A percentile compares a stretch with the other conserved stretches of the same genome.
These are phyloP conservation scores for Microsporum canis DNA, from an alignment of 2,329 filamentous ascomycete genomes.

Conservation along the genomic window DNA sequence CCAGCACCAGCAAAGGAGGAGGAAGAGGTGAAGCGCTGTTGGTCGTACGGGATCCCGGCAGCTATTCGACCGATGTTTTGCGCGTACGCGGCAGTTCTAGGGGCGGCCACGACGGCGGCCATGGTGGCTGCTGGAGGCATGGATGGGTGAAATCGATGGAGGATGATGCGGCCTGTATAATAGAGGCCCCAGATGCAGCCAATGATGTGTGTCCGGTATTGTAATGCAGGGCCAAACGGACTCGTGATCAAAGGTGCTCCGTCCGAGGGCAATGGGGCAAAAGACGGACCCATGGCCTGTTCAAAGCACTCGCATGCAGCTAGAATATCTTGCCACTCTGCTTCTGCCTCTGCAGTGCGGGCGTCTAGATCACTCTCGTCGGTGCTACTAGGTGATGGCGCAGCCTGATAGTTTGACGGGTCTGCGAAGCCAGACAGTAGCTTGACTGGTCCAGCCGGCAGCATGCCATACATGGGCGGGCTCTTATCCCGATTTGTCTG, in stretches of 20 bases:
- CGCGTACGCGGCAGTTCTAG: slow-evolving; percentile 58
- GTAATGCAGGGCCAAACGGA: slow-evolving; percentile 70
- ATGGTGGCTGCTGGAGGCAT: slow-evolving; percentile 90
- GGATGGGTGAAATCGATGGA: slow-evolving; percentile 70
- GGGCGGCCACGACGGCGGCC: slow-evolving; percentile 66
- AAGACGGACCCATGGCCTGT: slow-evolving; percentile 58
- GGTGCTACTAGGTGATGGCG: slow-evolving; percentile 19
- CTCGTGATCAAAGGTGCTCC: slow-evolving; percentile 50
- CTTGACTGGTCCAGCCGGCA: slow-evolving; percentile 31
- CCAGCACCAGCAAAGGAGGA: background rate
- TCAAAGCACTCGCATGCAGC: slow-evolving; percentile 36
- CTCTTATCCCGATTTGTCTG: slow-evolving; percentile 13
- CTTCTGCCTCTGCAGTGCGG: slow-evolving; percentile 56
- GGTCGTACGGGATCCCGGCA: slow-evolving; percentile 51
- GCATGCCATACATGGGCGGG: slow-evolving; percentile 41
- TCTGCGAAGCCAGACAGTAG: slow-evolving; percentile 42
- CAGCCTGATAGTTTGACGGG: slow-evolving; percentile 4
- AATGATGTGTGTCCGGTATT: slow-evolving; percentile 79
- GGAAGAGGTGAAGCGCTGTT: slow-evolving; percentile 22
- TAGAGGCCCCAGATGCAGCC: slow-evolving; percentile 79
- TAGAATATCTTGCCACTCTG: slow-evolving; percentile 57
- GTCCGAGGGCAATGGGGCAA: slow-evolving; percentile 62
- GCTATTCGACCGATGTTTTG: slow-evolving; percentile 68
- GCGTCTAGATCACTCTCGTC: slow-evolving; percentile 50
- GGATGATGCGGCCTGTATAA: slow-evolving; percentile 70